A percentile compares a stretch with the other conserved stretches of the same genome.
Conservation (phyloP, 1,139 yeast genomes). For the Debaryomyces fabryi region DNA sequence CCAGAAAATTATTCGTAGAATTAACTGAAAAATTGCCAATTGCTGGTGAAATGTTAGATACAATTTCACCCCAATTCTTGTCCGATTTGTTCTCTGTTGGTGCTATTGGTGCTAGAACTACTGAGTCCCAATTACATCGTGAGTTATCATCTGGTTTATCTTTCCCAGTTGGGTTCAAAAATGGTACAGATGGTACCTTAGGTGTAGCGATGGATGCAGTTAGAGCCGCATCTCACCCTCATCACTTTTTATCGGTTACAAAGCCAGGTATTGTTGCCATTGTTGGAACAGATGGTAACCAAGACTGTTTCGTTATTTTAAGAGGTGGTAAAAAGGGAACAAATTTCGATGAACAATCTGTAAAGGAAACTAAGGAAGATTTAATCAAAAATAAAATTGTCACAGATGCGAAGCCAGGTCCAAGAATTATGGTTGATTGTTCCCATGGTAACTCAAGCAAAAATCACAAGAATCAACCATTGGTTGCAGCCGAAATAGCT, state of each 20-base stretch:
- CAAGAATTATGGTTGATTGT: slow-evolving; percentile 94
- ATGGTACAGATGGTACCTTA: slow-evolving; percentile 93
- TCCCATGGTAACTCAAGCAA: slow-evolving; percentile 95
- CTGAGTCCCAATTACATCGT: slow-evolving; percentile 95
- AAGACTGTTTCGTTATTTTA: slow-evolving; percentile 85
- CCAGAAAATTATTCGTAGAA: slow-evolving; percentile 84
- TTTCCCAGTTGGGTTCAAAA: slow-evolving; percentile 97
- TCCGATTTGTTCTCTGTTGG: slow-evolving; percentile 90
- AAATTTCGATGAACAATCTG: slow-evolving; percentile 78
- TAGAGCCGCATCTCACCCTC: slow-evolving; percentile 90
- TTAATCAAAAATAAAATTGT: slow-evolving; percentile 60
- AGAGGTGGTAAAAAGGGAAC: slow-evolving; percentile 96
- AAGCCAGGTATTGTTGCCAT: slow-evolving; percentile 89
- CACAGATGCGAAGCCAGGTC: slow-evolving; percentile 46
- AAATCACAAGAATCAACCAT: slow-evolving; percentile 90
- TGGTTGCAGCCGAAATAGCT: slow-evolving; percentile 80
- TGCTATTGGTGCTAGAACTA: slow-evolving; percentile 97
- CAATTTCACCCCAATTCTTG: slow-evolving; percentile 92
- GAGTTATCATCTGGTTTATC: slow-evolving; percentile 94
- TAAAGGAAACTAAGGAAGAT: slow-evolving; percentile 66
- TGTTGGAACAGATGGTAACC: slow-evolving; percentile 92
- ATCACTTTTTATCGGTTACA: slow-evolving; percentile 91
- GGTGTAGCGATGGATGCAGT: slow-evolving; percentile 94
- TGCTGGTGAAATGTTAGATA: slow-evolving; percentile 97
- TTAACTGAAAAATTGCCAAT: slow-evolving; percentile 82